A percentile compares a stretch with the other conserved stretches of the same genome.
Evolutionary conservation across 2,329 filamentous ascomycete species (phyloP).

Genomic region (Helotiales sp.): DNA sequence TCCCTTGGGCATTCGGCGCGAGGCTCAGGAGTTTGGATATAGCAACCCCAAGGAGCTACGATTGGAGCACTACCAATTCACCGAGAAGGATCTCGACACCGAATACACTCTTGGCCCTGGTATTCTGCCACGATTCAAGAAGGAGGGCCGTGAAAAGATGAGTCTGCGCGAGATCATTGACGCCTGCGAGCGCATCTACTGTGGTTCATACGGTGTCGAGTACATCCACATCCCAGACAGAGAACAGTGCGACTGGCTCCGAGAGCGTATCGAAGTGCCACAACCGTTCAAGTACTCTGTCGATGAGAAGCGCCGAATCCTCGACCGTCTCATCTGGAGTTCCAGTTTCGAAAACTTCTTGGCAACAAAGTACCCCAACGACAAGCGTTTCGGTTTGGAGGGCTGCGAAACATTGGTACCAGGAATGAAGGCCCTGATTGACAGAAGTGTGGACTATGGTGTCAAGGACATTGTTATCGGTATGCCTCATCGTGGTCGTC

Average conservation of each 20-base stretch:
- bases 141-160: slow-evolving; percentile 91
- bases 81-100: slow-evolving; percentile 88
- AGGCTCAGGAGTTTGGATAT: slow-evolving; percentile 83
- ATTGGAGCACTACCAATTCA: slow-evolving; percentile 93
- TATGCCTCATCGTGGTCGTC: slow-evolving; percentile 98
- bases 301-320: slow-evolving; percentile 96
- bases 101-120: slow-evolving; percentile 93
- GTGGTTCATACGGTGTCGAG: slow-evolving; percentile 95
- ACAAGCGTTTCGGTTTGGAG: slow-evolving; percentile 98
- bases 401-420: slow-evolving; percentile 96
- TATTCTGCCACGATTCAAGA: slow-evolving; percentile 93
- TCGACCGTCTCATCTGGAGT: slow-evolving; percentile 98
- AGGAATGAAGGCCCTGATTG: slow-evolving; percentile 98
- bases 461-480: slow-evolving; percentile 99
- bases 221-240: slow-evolving; percentile 99
- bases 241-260: slow-evolving; percentile 97
- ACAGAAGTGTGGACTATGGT: slow-evolving; percentile 96
- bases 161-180: slow-evolving; percentile 91
- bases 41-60: slow-evolving; percentile 90
- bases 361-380: slow-evolving; percentile 97
- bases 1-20: slow-evolving; percentile 88
- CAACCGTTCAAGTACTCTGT: slow-evolving; percentile 96
- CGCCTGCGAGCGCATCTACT: slow-evolving; percentile 94
- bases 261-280: slow-evolving; percentile 92
- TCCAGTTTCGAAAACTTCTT: slow-evolving; percentile 97